Evolutionary conservation across 2,329 filamentous ascomycete genomes (phyloP).

Genomic region (Pseudocercospora eumusae): DNA sequence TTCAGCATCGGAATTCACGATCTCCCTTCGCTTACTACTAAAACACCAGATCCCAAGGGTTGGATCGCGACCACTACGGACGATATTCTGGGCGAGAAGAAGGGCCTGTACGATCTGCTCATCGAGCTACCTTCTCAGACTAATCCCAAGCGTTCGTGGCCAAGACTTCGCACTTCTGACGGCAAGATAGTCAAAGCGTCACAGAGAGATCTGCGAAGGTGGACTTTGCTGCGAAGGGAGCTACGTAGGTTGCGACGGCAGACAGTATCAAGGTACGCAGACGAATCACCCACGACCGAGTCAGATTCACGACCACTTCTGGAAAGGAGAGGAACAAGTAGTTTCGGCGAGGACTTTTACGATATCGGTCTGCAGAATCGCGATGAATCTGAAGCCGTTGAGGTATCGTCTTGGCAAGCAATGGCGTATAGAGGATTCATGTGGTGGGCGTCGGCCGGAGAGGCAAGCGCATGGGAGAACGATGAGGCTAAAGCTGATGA

Average conservation of each 20-base stretch:
- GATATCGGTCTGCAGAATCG: slow-evolving; percentile 26
- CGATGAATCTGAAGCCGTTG: slow-evolving; percentile 46
- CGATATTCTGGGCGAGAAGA: slow-evolving; percentile 84
- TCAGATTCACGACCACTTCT: slow-evolving; percentile 23
- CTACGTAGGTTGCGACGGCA: slow-evolving; percentile 35
- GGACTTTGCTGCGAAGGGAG: slow-evolving; percentile 61
- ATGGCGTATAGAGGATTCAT: slow-evolving; percentile 81
- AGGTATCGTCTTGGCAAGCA: slow-evolving; percentile 65
- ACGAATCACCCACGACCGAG: slow-evolving; percentile 25
- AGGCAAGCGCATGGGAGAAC: slow-evolving; percentile 60
- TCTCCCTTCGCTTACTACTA: slow-evolving; percentile 72
- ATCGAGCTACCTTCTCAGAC: slow-evolving; percentile 60
- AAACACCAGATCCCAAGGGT: slow-evolving; percentile 53
- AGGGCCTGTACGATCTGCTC: slow-evolving; percentile 83
- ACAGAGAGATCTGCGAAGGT: slow-evolving; percentile 84
- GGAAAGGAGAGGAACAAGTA: slow-evolving; percentile 30
- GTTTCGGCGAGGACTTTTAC: slow-evolving; percentile 14
- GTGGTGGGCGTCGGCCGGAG: slow-evolving; percentile 86
- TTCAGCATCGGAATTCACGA: slow-evolving; percentile 94
- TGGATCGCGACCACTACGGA: slow-evolving; percentile 98
- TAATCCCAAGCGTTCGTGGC: slow-evolving; percentile 47
- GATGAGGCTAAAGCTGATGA: slow-evolving; percentile 57
- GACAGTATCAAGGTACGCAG: slow-evolving; percentile 38
- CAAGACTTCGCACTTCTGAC: slow-evolving; percentile 70
- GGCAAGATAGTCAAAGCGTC: slow-evolving; percentile 75